Evolutionary conservation across 257 asterid species (phyloP), one percentile per base, ranked within the genome.

Genomic region (Plantago elongata): DNA sequence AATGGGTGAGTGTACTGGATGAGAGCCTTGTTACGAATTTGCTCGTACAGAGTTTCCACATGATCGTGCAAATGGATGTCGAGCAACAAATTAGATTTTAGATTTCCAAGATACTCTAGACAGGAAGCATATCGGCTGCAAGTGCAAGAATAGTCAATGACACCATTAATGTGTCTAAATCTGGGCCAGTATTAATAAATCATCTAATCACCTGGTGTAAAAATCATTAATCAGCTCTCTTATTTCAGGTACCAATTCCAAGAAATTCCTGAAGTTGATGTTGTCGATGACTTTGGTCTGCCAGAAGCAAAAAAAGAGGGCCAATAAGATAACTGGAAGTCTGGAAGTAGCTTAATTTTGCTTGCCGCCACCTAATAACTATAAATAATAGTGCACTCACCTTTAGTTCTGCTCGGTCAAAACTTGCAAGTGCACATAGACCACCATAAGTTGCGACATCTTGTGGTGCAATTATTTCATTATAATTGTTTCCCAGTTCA

Each of bases 261-360:
- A 76, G 83, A 87, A 93, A 77, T 79, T 84, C 75, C 88, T 79
- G 81, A 93, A 93, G 77, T 83, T 87, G 43, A 73, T 54, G 67
- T 93, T 93, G 81, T 89, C 99, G 30, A 89, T 87, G 69, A 93
- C 99, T 87, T 93, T 93, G 87, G 89, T 85, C 99, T 93, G 91
- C 69, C 57, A 54, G 72, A 74, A 54, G 7, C 34, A 63, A 70
- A 34, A 63, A 68, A 69, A 7, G 54, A 56, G 7, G 9, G 54
- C 29, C 59, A 54, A 62, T 66, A 55, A 69, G 57, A 13, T 45
- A 40, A 18, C 54, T 45, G 13, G 54, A 45, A 47, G 12, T 15
- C 54, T 42, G 13, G 54, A 45, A 47, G 12, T 15, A 70, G 51
- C 30, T 18, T 49, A 55, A 62, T 61, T 54, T 22, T 22, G 64